These are phyloP conservation scores for Mychonastes homosphaera DNA, from an alignment of 139 green algal genomes.

Conservation along the genomic window DNA sequence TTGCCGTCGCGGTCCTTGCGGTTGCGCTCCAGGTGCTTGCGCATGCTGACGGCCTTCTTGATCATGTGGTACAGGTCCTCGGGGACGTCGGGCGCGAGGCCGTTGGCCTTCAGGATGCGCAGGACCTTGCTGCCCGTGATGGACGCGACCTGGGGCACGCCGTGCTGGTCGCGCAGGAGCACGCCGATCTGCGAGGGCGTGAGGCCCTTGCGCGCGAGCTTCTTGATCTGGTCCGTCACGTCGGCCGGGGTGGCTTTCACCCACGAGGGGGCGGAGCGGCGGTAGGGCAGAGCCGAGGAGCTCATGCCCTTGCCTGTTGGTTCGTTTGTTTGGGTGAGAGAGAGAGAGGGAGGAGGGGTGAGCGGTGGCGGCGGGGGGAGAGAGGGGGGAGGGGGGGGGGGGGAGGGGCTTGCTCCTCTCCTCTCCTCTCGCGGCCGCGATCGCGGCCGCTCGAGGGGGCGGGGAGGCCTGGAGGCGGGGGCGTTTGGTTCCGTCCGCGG, in stretches of 20 bases:
- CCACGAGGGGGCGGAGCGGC: conserved; percentile 69
- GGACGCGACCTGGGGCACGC: conserved; percentile 73
- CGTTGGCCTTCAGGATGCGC: conserved; percentile 86
- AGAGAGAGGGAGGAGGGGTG: background rate
- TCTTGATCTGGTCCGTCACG: conserved; percentile 83
- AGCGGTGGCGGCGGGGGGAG: background rate
- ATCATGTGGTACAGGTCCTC: conserved; percentile 99
- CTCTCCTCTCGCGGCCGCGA: too few species aligned
- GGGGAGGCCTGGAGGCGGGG: too few species aligned
- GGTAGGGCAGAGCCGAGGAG: conserved; percentile 90
- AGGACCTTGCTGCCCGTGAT: conserved; percentile 95
- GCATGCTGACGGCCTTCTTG: conserved; percentile 96
- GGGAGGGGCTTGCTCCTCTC: too few species aligned
- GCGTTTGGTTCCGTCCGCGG: too few species aligned
- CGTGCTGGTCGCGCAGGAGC: conserved; percentile 87
- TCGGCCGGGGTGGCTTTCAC: conserved; percentile 41
- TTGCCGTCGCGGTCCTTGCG: conserved; percentile 93
- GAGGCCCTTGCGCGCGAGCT: conserved; percentile 96
- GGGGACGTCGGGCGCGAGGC: conserved; percentile 91
- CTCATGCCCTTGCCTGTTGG: conserved; percentile 82
- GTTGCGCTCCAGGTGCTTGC: conserved; percentile 98
- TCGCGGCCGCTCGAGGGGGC: too few species aligned
- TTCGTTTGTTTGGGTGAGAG: too few species aligned
- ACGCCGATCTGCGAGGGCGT: conserved; percentile 97
- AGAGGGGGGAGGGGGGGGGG: too few species aligned